Evolutionary conservation across 768 basidiomycete genomes (phyloP).

Genomic region (Auriscalpium orientale): DNA sequence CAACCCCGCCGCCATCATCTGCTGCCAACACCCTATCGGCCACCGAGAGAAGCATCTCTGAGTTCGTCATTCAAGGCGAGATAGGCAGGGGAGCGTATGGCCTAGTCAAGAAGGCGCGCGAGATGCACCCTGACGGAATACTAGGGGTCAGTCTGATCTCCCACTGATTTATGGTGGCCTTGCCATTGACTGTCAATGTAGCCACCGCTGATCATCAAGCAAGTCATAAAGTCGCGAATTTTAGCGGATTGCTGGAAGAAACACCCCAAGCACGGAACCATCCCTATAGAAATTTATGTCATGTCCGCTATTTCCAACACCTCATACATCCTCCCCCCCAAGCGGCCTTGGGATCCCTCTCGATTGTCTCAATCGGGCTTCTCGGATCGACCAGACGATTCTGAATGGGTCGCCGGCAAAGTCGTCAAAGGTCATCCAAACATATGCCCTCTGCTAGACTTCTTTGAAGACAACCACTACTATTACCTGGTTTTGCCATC

Average conservation of each 20-base stretch:
- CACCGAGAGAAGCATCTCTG: conserved; percentile 68
- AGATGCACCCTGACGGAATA: conserved; percentile 64
- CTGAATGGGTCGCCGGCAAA: conserved; percentile 62
- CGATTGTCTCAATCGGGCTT: conserved; percentile 28
- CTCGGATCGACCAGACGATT: conserved; percentile 19
- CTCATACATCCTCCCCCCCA: conserved; percentile 68
- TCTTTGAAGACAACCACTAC: conserved; percentile 94
- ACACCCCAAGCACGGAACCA: conserved; percentile 89
- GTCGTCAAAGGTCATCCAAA: conserved; percentile 87
- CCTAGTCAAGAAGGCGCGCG: conserved; percentile 83
- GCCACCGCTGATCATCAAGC: conserved; percentile 93
- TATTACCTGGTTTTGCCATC: conserved; percentile 91
- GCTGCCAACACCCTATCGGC: conserved; percentile 36
- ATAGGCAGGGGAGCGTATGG: conserved; percentile 95
- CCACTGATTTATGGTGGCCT: conserved; percentile 4
- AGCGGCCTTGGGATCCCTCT: conserved; percentile 78
- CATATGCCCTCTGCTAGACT: conserved; percentile 90
- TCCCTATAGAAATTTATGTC: conserved; percentile 96
- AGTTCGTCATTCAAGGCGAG: conserved; percentile 80
- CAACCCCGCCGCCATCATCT: conserved; percentile 55
- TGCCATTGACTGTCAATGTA: conserved; percentile 28
- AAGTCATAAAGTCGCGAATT: conserved; percentile 97
- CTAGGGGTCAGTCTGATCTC: conserved; percentile 61
- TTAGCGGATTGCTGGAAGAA: conserved; percentile 99
- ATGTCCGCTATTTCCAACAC: conserved; percentile 86